Base-by-base conservation (phyloP, 2,329 filamentous ascomycete species). In the Hypoxylon rubiginosum region DNA sequence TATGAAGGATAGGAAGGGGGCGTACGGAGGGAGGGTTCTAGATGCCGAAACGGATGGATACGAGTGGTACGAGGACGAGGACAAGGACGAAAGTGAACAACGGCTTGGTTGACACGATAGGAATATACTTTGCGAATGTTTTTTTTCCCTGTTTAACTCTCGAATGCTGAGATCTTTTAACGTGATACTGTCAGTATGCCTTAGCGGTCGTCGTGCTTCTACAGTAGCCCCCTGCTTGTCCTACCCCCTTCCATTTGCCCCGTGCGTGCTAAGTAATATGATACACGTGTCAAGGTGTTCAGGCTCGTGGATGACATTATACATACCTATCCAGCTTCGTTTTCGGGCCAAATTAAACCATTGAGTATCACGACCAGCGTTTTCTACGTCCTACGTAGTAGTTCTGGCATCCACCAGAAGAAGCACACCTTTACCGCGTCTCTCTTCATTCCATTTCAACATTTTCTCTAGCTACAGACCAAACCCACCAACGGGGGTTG, bases 71-170 rank as follows among this genome's bases (percentile, higher is more conserved):
- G 36, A 19, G 39, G 17, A 43, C n/a, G n/a, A n/a, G n/a, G n/a
- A n/a, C n/a, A n/a, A n/a, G n/a, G n/a, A n/a, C n/a, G n/a, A n/a
- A 43, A 17, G 39, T 19, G 39, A 4, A 43, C 39, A 10, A 34
- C 3, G 32, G 32, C 6, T 13, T 43, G 39, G n/a, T 43, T 58
- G 43, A 41, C 52, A 55, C 41, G 54, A 66, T 62, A 66, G 53
- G 58, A 62, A 62, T 62, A 66, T 62, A 62, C 58, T 59, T 36
- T 32, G 45, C n/a, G 39, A 43, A n/a, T n/a, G n/a, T 19, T 21
- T 21, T 48, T 58, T 58, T 62, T 62, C 19, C 15, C 54, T 34
- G 58, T 62, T 62, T 26, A 58, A 49, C 19, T 43, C 21, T 4
- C 24, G 4, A 17, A 17, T 34, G 7, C 10, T 34, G 30, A 34